These are phyloP conservation scores for Amanita molliuscula DNA, from an alignment of 768 basidiomycete species.

Conservation along the genomic window DNA sequence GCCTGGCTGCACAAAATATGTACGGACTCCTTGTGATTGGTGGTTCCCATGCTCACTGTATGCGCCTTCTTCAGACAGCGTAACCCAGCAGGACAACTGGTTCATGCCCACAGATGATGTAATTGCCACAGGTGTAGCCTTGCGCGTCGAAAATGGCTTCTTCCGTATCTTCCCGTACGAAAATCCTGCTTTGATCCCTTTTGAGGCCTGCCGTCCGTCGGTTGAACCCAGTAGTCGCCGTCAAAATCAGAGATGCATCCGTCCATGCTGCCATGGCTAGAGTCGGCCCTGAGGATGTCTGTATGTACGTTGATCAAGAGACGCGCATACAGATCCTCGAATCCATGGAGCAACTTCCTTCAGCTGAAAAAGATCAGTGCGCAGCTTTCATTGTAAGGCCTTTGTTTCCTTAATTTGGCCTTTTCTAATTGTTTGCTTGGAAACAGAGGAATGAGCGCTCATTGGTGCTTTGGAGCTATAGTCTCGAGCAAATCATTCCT, in stretches of 20 bases:
- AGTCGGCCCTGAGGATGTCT: conserved; percentile 42
- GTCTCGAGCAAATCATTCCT: conserved; percentile 57
- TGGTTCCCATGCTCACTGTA: not conserved
- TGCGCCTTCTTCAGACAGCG: conserved; percentile 32
- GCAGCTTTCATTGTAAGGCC: conserved; percentile 63
- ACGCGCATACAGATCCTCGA: conserved; percentile 83
- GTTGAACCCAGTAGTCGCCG: conserved; percentile 77
- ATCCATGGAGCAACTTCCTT: conserved; percentile 51
- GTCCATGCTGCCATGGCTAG: conserved; percentile 68
- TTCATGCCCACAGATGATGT: conserved; percentile 72
- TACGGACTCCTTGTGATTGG: conserved; percentile 12
- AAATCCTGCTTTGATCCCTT: conserved; percentile 60
- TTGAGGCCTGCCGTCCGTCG: conserved; percentile 68
- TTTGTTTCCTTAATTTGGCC: not conserved
- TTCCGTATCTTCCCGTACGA: conserved; percentile 87
- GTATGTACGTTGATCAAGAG: conserved; percentile 63
- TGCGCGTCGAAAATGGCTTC: conserved; percentile 47
- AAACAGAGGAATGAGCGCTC: conserved; percentile 57
- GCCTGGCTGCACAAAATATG: conserved; percentile 73
- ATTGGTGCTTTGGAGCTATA: conserved; percentile 78
- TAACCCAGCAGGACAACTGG: conserved; percentile 62
- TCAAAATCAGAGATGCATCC: conserved; percentile 65
- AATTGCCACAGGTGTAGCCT: conserved; percentile 60
- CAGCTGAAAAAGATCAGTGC: conserved; percentile 83
- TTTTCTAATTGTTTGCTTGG: not conserved